Base-by-base conservation (phyloP, 805 yeast species). In the Brettanomyces naardenensis region DNA sequence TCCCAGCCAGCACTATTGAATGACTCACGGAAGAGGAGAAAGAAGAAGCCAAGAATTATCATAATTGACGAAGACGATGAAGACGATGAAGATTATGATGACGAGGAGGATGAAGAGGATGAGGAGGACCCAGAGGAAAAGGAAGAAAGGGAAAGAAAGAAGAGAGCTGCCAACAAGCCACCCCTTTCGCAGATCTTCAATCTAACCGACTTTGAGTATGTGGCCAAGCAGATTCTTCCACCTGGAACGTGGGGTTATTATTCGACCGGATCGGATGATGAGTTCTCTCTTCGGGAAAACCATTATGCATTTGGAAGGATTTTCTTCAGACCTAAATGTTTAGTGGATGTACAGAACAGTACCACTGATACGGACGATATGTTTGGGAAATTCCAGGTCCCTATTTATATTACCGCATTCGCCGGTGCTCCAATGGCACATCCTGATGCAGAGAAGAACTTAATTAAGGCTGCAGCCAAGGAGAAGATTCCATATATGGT, bases 241-340 rank as follows among this genome's bases (percentile, higher is more conserved):
- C 73, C 73, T 28, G 72, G 75, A 15, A 94, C 89, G 1, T 84
- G 95, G 87, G 89, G 89, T 18, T 90, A 90, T 56, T 89, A 83
- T 54, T 79, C 92, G 2, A 79, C 92, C 4, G 97, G 92, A 5
- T 72, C 94, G 15, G 95, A 88, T 56, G 97, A 89, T 58, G 97
- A 89, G 61, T 75, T 89, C 47, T 73, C 95, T 0, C 52, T 83
- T 42, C 71, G 97, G 48, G 95, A 88, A 53, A 41, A 41, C 23
- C 96, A 87, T 56, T 70, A 78, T 36, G 92, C 95, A 1, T 89
- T 72, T 61, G 92, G 84, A 46, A 67, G 95, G 22, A 74, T 88
- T 33, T 87, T 83, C 62, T 90, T 90, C 67, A 77, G 83, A 44
- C 97, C 97, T 13, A 67, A 71, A 41, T 70, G 89, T 20, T 63